Evolutionary conservation across 208 protist species (phyloP).

Genomic region (Crithidia acanthocephali): DNA sequence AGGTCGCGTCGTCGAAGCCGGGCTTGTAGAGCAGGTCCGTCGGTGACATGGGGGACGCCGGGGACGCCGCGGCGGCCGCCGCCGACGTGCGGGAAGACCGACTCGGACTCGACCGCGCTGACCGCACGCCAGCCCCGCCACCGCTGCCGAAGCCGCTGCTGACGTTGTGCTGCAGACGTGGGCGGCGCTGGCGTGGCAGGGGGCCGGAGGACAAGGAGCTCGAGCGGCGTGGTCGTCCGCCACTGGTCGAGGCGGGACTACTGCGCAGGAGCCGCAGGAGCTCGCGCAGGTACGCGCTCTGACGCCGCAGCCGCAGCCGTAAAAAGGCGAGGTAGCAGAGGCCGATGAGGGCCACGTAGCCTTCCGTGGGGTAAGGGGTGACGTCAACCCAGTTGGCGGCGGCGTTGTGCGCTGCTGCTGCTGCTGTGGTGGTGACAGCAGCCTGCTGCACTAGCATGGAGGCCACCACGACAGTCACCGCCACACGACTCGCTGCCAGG

Average conservation of each 20-base stretch:
- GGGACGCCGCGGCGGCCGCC: background rate
- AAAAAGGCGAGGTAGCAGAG: conserved; percentile 3
- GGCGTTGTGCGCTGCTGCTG: background rate
- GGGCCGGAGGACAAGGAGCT: background rate
- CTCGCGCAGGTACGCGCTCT: background rate
- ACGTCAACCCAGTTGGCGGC: background rate
- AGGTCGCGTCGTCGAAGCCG: conserved; percentile 5
- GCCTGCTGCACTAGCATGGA: background rate
- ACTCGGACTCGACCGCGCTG: background rate
- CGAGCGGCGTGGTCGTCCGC: too few relatives aligned
- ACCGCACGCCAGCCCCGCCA: background rate
- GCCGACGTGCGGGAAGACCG: background rate
- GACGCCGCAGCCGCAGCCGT: background rate
- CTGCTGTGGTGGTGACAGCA: background rate
- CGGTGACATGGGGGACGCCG: conserved; percentile 1
- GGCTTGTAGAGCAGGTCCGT: background rate
- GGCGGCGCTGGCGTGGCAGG: conserved; percentile 4
- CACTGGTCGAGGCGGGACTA: background rate
- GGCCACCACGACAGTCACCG: conserved; percentile 9
- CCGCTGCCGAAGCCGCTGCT: too few relatives aligned
- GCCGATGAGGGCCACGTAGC: conserved; percentile 19
- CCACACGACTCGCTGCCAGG: conserved; percentile 15
- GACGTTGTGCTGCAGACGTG: background rate
- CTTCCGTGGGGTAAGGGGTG: conserved; percentile 6
- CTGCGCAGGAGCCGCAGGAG: background rate